A percentile compares a stretch with the other conserved stretches of the same genome.
These are phyloP conservation scores for Oryza longistaminata DNA, from an alignment of 176 grass and related monocot genomes.

Conservation along the genomic window DNA sequence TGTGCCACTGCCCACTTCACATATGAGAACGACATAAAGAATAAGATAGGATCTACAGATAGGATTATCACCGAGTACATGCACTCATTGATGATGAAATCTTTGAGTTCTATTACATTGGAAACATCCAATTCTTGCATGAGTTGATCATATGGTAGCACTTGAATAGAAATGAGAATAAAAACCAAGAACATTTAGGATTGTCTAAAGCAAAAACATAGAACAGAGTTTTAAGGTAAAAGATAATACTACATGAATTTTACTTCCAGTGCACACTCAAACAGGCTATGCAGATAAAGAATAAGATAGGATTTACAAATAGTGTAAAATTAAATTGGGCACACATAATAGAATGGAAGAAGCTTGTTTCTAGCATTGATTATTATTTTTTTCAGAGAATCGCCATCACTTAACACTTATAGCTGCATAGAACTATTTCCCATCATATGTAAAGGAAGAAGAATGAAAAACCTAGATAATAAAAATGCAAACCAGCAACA, in stretches of 20 bases:
- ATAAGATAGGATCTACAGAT: no score
- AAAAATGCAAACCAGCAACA: not conserved
- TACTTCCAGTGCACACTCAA: conserved; percentile 5
- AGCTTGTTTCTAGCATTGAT: not conserved
- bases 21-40: no score
- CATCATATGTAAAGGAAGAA: not conserved
- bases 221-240: not conserved
- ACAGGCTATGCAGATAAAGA: not conserved
- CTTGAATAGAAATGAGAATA: conserved; percentile 41
- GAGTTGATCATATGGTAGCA: conserved; percentile 90
- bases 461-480: conserved; percentile 2
- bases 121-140: conserved; percentile 98
- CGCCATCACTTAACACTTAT: not conserved
- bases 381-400: conserved; percentile 8
- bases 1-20: no score
- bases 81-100: conserved; percentile 99
- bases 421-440: conserved; percentile 12
- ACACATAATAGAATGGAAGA: not conserved
- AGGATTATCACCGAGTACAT: conserved; percentile 87
- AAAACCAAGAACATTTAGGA: not conserved
- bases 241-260: not conserved
- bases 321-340: conserved; percentile 20
- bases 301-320: not conserved
- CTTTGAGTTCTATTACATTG: conserved; percentile 96
- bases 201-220: not conserved